These are phyloP conservation scores for Silybum marianum DNA, from an alignment of 129 eudicot genomes.

Conservation along the genomic window DNA sequence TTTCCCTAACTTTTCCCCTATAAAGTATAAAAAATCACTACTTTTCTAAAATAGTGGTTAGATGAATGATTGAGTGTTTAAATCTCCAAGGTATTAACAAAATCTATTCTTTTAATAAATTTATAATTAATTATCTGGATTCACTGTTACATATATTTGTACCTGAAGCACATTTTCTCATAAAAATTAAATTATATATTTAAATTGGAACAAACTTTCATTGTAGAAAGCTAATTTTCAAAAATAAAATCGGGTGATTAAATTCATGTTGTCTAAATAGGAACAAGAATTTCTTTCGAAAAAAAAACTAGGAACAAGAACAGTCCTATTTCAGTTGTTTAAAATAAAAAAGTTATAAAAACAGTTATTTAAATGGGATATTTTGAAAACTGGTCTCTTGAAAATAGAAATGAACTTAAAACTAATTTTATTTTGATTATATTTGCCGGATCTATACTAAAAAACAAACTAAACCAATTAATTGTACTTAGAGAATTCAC, in stretches of 20 bases:
- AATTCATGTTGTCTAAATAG: not conserved
- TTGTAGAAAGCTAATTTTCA: not conserved
- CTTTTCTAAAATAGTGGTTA: slow-evolving; percentile 31
- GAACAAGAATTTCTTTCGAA: too few species aligned
- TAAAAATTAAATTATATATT: not conserved
- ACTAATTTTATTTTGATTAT: not conserved
- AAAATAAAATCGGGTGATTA: not conserved
- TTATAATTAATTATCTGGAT: not conserved
- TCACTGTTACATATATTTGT: not conserved
- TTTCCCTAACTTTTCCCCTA: slow-evolving; percentile 5
- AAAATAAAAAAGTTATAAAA: not conserved
- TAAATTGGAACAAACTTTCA: not conserved
- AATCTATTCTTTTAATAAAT: not conserved
- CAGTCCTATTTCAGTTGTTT: too few species aligned
- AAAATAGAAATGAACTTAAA: not conserved
- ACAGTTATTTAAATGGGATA: not conserved
- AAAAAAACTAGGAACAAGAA: too few species aligned
- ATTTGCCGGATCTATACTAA: too few species aligned
- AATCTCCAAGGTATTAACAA: not conserved
- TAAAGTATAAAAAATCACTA: slow-evolving; percentile 21
- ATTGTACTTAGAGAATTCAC: not conserved
- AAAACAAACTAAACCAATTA: not conserved
- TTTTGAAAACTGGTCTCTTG: not conserved
- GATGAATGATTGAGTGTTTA: slow-evolving; percentile 33
- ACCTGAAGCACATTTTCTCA: not conserved